phyloP scores from a whole-genome alignment of 2,329 filamentous ascomycete species.

The Phoma sp. region DNA sequence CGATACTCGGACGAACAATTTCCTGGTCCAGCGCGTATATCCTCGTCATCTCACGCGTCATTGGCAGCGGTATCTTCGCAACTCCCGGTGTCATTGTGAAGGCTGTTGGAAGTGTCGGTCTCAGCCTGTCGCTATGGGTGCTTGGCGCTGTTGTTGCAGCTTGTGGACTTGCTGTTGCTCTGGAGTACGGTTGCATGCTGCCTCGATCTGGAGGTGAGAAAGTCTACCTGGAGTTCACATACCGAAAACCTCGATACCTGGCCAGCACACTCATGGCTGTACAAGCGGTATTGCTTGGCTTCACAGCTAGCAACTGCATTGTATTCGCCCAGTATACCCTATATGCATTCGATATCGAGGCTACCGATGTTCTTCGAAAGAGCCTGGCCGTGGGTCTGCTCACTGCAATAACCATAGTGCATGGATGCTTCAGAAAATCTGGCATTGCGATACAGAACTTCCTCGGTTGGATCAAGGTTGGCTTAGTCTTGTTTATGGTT shows the following conservation, averaged over 20 bases:
- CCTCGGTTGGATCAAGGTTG: too few relatives aligned
- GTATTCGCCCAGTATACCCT: constrained; percentile 72
- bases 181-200: constrained; percentile 76
- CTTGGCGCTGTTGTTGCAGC: constrained; percentile 68
- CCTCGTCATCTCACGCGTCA: constrained; percentile 71
- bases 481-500: too few relatives aligned
- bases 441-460: too few relatives aligned
- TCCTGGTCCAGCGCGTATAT: constrained; percentile 71
- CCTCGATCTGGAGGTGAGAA: constrained; percentile 72
- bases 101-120: constrained; percentile 70
- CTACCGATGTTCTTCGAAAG: constrained; percentile 62
- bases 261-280: constrained; percentile 70
- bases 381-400: constrained; percentile 56
- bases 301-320: constrained; percentile 74
- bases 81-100: constrained; percentile 73
- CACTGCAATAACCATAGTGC: too few relatives aligned
- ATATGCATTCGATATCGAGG: constrained; percentile 63
- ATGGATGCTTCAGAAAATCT: too few relatives aligned
- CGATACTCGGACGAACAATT: constrained; percentile 65
- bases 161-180: constrained; percentile 66
- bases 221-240: constrained; percentile 75
- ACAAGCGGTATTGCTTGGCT: constrained; percentile 69
- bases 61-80: constrained; percentile 76
- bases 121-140: constrained; percentile 69
- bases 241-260: constrained; percentile 68